Evolutionary conservation across 352 stramenopile species (phyloP).

Genomic region (Globisporangium perplexum): DNA sequence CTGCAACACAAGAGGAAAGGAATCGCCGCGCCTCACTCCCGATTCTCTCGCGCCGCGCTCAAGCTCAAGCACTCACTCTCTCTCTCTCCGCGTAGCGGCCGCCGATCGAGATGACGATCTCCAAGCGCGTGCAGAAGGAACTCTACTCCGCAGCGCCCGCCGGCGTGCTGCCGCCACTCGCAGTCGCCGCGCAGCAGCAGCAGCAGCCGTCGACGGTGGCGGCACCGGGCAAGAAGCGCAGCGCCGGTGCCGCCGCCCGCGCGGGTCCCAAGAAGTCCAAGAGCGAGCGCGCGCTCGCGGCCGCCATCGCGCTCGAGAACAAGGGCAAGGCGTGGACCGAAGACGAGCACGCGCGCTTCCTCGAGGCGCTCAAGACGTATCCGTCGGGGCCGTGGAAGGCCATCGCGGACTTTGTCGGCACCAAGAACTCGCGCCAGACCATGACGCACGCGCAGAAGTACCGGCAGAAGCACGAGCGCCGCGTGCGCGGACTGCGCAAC

Average conservation of each 20-base stretch:
- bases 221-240: not conserved
- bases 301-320: constrained; percentile 29
- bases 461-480: constrained; percentile 35
- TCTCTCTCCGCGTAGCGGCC: too few species aligned
- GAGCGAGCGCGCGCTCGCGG: constrained; percentile 13
- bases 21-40: constrained; percentile 5
- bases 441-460: constrained; percentile 36
- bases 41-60: constrained; percentile 5
- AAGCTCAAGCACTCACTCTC: too few species aligned
- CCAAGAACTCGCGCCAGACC: constrained; percentile 47
- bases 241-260: not conserved
- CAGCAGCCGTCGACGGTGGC: not conserved
- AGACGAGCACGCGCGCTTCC: constrained; percentile 51
- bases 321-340: constrained; percentile 54
- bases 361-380: constrained; percentile 46
- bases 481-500: constrained; percentile 43
- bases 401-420: constrained; percentile 52
- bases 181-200: constrained; percentile 6
- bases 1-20: not conserved
- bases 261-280: constrained; percentile 9
- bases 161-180: constrained; percentile 18
- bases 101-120: constrained; percentile 37
- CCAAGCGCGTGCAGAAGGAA: constrained; percentile 50
- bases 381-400: constrained; percentile 57
- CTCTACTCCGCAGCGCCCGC: constrained; percentile 35